Evolutionary conservation across 208 protist genomes (phyloP), one percentile per base, ranked within the genome.

Genomic region (Phytomonas sp.): DNA sequence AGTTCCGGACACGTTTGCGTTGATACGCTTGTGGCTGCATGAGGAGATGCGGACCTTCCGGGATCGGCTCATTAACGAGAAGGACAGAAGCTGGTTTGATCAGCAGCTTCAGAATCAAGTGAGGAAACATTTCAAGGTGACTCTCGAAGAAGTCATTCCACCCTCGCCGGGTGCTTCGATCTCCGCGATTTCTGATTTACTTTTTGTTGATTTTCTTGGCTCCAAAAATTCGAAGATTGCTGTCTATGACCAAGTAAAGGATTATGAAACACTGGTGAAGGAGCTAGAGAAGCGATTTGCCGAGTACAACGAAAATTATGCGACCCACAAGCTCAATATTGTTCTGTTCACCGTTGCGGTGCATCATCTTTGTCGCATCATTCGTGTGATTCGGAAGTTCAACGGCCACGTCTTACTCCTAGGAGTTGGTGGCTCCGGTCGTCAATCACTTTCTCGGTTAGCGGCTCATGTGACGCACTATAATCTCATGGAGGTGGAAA

Each of bases 271-370:
- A 15, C 78, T 99, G 30, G 82, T 94, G 26, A 71, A 79, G 60
- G 76, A 80, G 20, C 61, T 99, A 26, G 88, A 98, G 68, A 74
- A 82, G 28, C 87, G 92, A 70, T 79, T 99, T 31, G 85, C 84
- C 20, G 96, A 99, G 56, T 98, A 99, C 85, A 98, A 99, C 72
- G 72, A 59, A 64, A 70, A 91, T 61, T 81, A 78, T 29, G 76
- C 85, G 63, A 87, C 79, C 2, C 88, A 96, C 46, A 87, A 96
- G 74, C 93, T 99, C 72, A 79, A 96, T 60, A 81, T 99, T 51
- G 98, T 99, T 37, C 94, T 99, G 83, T 99, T 99, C 86, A 72
- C 96, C 31, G 96, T 99, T 68, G 97, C 98, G 6, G 97, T 99
- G 40, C 89, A 98, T 67, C 98, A 99, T 82, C 88, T 99, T 30